Percentiles rank a stretch among this genome's conserved stretches.
phyloP scores from a whole-genome alignment of 2,329 filamentous ascomycete genomes.

The Huntiella abstrusa region DNA sequence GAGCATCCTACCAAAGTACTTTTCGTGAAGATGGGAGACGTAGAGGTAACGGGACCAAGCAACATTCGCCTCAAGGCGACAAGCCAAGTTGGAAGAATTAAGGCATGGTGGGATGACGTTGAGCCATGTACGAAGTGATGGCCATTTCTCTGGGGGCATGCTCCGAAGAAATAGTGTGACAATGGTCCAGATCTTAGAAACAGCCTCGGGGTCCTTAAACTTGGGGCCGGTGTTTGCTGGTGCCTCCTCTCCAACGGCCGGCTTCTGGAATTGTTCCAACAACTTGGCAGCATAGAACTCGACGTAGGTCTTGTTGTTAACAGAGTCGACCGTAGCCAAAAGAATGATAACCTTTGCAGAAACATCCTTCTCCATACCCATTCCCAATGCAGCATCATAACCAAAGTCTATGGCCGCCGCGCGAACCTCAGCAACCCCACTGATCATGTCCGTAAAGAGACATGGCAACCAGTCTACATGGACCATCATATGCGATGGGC shows the following conservation, averaged over 20 bases:
- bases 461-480: conserved; percentile 67
- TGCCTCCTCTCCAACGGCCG: conserved; percentile 12
- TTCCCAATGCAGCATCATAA: conserved; percentile 45
- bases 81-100: conserved; percentile 53
- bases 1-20: conserved; percentile 35
- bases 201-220: conserved; percentile 24
- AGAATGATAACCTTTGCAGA: conserved; percentile 48
- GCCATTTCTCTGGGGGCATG: conserved; percentile 44
- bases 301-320: conserved; percentile 42
- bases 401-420: conserved; percentile 56
- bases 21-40: conserved; percentile 44
- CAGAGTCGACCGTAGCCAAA: conserved; percentile 20
- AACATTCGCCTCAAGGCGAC: conserved; percentile 57
- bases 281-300: conserved; percentile 51
- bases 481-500: conserved; percentile 47
- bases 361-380: conserved; percentile 51
- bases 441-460: conserved; percentile 65
- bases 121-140: conserved; percentile 56
- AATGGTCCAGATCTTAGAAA: conserved; percentile 80
- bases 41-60: conserved; percentile 79
- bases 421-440: conserved; percentile 57
- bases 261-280: conserved; percentile 45
- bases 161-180: conserved; percentile 59
- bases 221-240: not conserved
- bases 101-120: conserved; percentile 66